Base-by-base conservation (phyloP, 2,329 filamentous ascomycete genomes). In the Colletotrichum eleusines region DNA sequence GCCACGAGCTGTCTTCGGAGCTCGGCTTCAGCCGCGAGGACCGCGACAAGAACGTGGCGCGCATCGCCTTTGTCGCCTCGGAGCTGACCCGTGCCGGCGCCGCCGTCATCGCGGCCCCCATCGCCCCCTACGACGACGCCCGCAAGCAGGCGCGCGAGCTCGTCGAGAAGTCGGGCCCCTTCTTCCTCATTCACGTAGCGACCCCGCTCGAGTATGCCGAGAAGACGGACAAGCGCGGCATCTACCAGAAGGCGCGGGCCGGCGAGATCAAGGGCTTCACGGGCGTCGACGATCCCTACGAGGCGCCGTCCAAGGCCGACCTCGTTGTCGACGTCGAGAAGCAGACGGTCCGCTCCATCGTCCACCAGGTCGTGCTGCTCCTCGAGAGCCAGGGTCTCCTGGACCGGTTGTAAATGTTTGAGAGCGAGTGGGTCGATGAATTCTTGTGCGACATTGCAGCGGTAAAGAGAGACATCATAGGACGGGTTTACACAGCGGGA, bases 191-290 rank as follows among this genome's bases (percentile, higher is more conserved):
- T 60, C 96, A 99, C 84, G 95, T 99, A 61, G 94, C 94, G 50
- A 99, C 96, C 57, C 90, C 94, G 33, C 90, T 99, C 73, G 95
- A 97, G 84, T 90, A 95, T 85, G 93, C 91, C 80, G 96, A 99
- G 88, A 94, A 93, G 89, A 98, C 94, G 38, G 96, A 99, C 83
- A 95, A 94, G 86, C 89, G 92, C 72, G 96, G 96, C 71, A 91
- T 97, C 79, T 99, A 98, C 83, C 88, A 88, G 75, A 89, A 90
- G 80, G 96, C 96, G 50, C 89, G 96, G 73, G 88, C 87, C 26
- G 96, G 96, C 69, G 93, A 97, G 85, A 97, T 99, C 83, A 96
- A 95, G 90, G 95, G 95, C 74, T 99, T 99, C 88, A 99, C 96
- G 9, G 96, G 96, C 77, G 94, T 99, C 68, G 95, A 98, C 80